phyloP scores from a whole-genome alignment of 2,329 filamentous ascomycete species.

The Colletotrichum incanum region DNA sequence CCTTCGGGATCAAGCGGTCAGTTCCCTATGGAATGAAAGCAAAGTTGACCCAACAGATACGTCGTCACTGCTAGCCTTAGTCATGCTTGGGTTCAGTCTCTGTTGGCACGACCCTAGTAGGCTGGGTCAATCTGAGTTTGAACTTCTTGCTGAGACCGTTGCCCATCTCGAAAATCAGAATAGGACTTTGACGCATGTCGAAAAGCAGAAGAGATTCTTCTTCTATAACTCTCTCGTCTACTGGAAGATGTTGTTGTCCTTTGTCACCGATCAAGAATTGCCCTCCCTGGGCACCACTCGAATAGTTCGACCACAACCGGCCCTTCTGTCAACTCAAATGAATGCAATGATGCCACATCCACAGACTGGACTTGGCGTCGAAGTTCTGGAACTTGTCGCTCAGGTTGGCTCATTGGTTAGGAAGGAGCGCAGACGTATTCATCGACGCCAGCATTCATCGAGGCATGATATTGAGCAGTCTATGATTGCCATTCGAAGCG shows the following conservation, averaged over 20 bases:
- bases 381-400: constrained; percentile 48
- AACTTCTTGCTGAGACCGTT: constrained; percentile 7
- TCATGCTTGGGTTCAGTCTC: constrained; percentile 72
- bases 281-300: constrained; percentile 21
- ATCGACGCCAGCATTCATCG: constrained; percentile 45
- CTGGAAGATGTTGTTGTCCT: constrained; percentile 49
- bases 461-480: constrained; percentile 48
- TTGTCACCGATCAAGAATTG: constrained; percentile 45
- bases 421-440: constrained; percentile 47
- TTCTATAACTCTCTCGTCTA: constrained; percentile 49
- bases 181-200: constrained; percentile 21
- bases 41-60: constrained; percentile 64
- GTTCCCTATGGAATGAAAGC: constrained; percentile 65
- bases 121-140: constrained; percentile 57
- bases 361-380: constrained; percentile 46
- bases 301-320: constrained; percentile 6
- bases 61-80: constrained; percentile 69
- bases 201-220: constrained; percentile 47
- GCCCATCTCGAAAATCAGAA: constrained; percentile 12
- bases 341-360: constrained; percentile 46
- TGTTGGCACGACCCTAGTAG: constrained; percentile 72
- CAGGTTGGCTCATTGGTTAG: constrained; percentile 47
- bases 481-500: constrained; percentile 45
- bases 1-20: constrained; percentile 65
- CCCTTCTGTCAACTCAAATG: background rate